These are phyloP conservation scores for Lodderomyces orthopsilosis DNA, from an alignment of 1,139 yeast species.

Conservation along the genomic window DNA sequence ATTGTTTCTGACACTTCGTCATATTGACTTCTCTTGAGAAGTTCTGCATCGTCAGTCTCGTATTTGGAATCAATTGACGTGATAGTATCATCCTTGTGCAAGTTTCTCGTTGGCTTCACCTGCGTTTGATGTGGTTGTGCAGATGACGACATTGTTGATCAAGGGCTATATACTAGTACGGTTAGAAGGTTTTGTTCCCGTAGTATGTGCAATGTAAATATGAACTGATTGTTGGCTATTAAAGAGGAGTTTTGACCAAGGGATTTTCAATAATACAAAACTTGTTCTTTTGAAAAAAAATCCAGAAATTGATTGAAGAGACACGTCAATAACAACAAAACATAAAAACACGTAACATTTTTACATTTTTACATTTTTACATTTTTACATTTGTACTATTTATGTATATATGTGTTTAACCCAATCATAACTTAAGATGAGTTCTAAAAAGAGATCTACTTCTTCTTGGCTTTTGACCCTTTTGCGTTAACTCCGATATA, in stretches of 20 bases:
- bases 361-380: too few relatives aligned
- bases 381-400: too few relatives aligned
- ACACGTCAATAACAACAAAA: not conserved
- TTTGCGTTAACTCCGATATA: not conserved
- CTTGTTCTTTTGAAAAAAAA: not conserved
- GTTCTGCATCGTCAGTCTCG: slow-evolving; percentile 19
- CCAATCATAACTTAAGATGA: not conserved
- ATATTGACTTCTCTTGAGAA: slow-evolving; percentile 26
- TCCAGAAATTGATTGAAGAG: not conserved
- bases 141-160: slow-evolving; percentile 24
- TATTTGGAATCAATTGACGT: slow-evolving; percentile 12
- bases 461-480: too few relatives aligned
- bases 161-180: not conserved
- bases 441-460: not conserved
- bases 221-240: too few relatives aligned
- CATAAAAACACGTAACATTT: not conserved
- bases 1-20: slow-evolving; percentile 32
- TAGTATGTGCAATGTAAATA: not conserved
- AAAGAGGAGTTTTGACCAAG: too few relatives aligned
- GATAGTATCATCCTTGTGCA: not conserved
- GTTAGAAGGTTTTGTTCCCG: not conserved
- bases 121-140: slow-evolving; percentile 22
- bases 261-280: too few relatives aligned
- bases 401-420: not conserved
- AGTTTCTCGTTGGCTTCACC: slow-evolving; percentile 10